Evolutionary conservation across 177 flowering plant species (phyloP).

Genomic region (Tripterygium wilfordii): DNA sequence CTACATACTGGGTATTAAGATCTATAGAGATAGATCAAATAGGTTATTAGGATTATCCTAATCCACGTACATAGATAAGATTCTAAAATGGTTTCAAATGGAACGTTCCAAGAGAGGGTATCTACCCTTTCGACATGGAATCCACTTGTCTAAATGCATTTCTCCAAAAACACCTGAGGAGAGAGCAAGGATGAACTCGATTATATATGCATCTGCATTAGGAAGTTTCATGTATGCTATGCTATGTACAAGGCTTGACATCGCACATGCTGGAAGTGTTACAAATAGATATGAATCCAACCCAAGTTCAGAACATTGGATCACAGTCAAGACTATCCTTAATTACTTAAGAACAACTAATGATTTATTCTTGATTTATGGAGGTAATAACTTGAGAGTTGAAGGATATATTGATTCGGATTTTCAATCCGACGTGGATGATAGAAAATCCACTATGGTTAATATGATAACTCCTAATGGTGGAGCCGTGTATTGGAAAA

Average conservation of each 20-base stretch:
- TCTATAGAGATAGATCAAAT: slow-evolving; percentile 8
- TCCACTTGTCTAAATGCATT: background rate
- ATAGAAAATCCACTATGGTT: background rate
- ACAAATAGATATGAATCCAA: too few species aligned
- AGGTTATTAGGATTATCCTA: too few species aligned
- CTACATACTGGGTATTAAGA: slow-evolving; percentile 8
- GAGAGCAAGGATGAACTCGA: background rate
- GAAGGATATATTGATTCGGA: too few species aligned
- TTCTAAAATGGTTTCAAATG: too few species aligned
- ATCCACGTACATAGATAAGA: too few species aligned
- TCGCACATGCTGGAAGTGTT: slow-evolving; percentile 8
- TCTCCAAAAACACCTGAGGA: background rate
- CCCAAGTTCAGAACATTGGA: slow-evolving; percentile 8
- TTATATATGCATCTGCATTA: slow-evolving; percentile 2
- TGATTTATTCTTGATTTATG: slow-evolving; percentile 5
- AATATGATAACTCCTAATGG: slow-evolving; percentile 3
- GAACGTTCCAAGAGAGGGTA: too few species aligned
- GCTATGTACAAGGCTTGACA: slow-evolving; percentile 6
- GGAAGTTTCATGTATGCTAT: slow-evolving; percentile 10
- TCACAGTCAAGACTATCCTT: slow-evolving; percentile 4
- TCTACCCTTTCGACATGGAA: too few species aligned
- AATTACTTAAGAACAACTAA: slow-evolving; percentile 10
- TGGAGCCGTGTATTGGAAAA: slow-evolving; percentile 7
- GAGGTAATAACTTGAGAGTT: too few species aligned
- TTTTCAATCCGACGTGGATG: slow-evolving; percentile 11